Evolutionary conservation across 129 eudicot genomes (phyloP).

Genomic region (carrot (Daucus carota)): DNA sequence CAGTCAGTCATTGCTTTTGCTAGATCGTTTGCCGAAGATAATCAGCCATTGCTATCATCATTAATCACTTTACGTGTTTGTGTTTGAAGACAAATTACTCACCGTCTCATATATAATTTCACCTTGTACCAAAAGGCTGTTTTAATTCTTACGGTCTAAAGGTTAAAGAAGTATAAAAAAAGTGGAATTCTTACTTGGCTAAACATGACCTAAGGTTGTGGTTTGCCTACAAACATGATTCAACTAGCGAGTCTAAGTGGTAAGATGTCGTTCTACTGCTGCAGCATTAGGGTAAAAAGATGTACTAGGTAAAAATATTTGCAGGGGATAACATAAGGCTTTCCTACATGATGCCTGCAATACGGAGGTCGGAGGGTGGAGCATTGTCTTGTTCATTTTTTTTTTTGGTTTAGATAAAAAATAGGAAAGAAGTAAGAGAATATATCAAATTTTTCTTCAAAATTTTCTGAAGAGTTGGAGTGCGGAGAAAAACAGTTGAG

Average conservation of each 20-base stretch:
- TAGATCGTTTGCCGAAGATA: too few relatives aligned
- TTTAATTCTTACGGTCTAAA: too few relatives aligned
- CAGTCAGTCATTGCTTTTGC: too few relatives aligned
- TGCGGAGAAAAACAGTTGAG: neutral
- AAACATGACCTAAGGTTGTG: too few relatives aligned
- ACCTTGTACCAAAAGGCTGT: too few relatives aligned
- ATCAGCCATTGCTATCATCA: too few relatives aligned
- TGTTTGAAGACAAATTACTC: too few relatives aligned
- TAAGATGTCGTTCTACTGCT: neutral
- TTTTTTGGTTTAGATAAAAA: neutral
- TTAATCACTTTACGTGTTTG: too few relatives aligned
- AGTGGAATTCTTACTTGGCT: too few relatives aligned
- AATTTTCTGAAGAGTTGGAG: neutral
- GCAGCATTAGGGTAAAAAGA: neutral
- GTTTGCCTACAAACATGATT: too few relatives aligned
- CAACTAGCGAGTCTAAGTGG: neutral
- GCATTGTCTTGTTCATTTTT: neutral
- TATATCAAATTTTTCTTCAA: neutral
- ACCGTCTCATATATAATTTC: too few relatives aligned
- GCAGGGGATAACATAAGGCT: neutral
- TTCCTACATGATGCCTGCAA: neutral
- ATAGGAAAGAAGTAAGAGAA: neutral
- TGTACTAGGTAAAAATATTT: neutral
- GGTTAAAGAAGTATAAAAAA: too few relatives aligned
- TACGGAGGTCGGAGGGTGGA: neutral